Conservation (phyloP, 2,329 filamentous ascomycete genomes). For the Teratosphaeria viscida region DNA sequence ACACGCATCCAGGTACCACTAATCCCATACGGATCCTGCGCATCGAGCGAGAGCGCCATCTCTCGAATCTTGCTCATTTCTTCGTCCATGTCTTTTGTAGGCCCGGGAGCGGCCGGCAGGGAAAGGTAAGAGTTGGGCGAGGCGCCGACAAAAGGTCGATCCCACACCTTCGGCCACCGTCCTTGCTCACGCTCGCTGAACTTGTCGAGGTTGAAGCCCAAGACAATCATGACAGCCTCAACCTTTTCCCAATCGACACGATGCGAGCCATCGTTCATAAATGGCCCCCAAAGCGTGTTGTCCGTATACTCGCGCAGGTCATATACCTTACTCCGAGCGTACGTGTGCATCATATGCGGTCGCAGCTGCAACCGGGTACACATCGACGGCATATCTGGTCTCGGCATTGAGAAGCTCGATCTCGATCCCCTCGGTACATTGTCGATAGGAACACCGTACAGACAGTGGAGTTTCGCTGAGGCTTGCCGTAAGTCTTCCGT, state of each 20-base stretch:
- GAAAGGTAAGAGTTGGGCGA: slow-evolving; percentile 31
- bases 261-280: slow-evolving; percentile 50
- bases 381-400: slow-evolving; percentile 11
- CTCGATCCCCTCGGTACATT: slow-evolving; percentile 9
- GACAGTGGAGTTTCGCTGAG: slow-evolving; percentile 57
- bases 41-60: slow-evolving; percentile 37
- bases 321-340: slow-evolving; percentile 60
- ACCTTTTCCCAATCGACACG: slow-evolving; percentile 71
- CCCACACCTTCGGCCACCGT: slow-evolving; percentile 45
- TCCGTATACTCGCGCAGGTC: slow-evolving; percentile 59
- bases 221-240: slow-evolving; percentile 60
- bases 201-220: slow-evolving; percentile 51
- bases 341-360: slow-evolving; percentile 30
- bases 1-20: slow-evolving; percentile 63
- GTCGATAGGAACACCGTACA: slow-evolving; percentile 54
- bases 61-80: slow-evolving; percentile 15
- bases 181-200: slow-evolving; percentile 34
- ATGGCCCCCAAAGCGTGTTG: slow-evolving; percentile 59
- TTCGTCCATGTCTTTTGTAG: slow-evolving; percentile 9
- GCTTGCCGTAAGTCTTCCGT: slow-evolving; percentile 45
- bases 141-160: slow-evolving; percentile 45
- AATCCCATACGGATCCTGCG: slow-evolving; percentile 59
- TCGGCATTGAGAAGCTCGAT: slow-evolving; percentile 14
- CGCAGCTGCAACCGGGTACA: slow-evolving; percentile 14
- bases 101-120: slow-evolving; percentile 2